Conservation (phyloP, 83 land plant species). For the Picea mariana region DNA sequence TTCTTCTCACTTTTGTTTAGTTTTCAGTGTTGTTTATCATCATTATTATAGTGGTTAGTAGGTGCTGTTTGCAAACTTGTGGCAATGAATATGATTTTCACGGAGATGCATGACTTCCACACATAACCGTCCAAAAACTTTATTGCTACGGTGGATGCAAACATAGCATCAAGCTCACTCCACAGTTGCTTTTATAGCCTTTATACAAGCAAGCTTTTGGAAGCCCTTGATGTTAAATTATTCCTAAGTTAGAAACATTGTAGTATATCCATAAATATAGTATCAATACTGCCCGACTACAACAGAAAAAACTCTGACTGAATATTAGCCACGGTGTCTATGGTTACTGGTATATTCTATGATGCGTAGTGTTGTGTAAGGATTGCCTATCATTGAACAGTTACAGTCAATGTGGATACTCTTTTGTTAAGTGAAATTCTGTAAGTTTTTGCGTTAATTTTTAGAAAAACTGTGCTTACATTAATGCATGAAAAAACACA, state of each 20-base stretch:
- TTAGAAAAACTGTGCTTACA: no score
- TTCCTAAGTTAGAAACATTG: not conserved
- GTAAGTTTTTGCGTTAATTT: not conserved
- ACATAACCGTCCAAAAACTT: not conserved
- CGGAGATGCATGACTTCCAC: not conserved
- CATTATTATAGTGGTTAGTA: not conserved
- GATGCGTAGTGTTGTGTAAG: not conserved
- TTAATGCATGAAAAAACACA: no score
- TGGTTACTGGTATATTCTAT: not conserved
- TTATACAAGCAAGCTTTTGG: not conserved
- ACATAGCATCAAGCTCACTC: not conserved
- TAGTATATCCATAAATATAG: not conserved
- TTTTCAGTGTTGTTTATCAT: not conserved
- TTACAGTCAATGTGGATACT: not conserved
- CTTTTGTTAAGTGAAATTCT: not conserved
- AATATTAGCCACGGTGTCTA: not conserved
- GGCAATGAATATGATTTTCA: not conserved
- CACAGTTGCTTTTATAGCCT: not conserved
- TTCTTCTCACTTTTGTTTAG: constrained; percentile 35
- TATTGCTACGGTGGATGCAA: not conserved
- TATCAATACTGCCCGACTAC: not conserved
- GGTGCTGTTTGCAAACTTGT: not conserved
- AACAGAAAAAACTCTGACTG: not conserved
- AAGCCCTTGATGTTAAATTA: not conserved
- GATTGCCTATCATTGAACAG: not conserved